Conservation (phyloP, 2,329 filamentous ascomycete genomes). For the Fusarium sp. region DNA sequence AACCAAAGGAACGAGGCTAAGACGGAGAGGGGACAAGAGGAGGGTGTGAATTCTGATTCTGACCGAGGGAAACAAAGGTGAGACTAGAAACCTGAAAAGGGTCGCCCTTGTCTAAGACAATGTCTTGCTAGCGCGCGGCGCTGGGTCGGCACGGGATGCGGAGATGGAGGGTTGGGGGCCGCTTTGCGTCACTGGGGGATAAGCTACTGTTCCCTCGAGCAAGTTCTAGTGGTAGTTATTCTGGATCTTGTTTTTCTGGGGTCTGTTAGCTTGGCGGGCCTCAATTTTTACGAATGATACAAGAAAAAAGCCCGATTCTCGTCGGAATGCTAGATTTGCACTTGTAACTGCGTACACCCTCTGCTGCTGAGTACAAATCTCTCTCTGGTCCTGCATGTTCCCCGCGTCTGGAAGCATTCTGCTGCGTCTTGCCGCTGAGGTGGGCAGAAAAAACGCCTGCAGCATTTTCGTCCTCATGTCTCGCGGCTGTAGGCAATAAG, state of each 20-base stretch:
- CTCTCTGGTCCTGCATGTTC: conserved; percentile 17
- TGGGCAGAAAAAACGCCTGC: too few species aligned
- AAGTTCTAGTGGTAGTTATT: not conserved
- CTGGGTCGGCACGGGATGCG: conserved; percentile 41
- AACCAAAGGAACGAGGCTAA: too few species aligned
- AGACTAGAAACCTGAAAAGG: conserved; percentile 11
- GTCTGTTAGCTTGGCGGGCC: conserved; percentile 17
- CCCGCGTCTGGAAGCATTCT: conserved; percentile 12
- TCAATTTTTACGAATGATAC: conserved; percentile 3
- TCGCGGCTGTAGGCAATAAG: too few species aligned
- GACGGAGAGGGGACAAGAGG: too few species aligned
- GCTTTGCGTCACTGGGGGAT: conserved; percentile 5
- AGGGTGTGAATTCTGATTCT: too few species aligned
- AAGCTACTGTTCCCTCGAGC: not conserved
- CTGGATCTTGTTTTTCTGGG: too few species aligned
- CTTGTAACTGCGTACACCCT: not conserved
- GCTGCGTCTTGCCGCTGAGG: not conserved
- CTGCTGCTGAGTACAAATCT: not conserved
- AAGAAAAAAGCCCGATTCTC: conserved; percentile 1
- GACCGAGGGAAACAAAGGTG: not conserved
- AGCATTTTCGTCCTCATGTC: too few species aligned
- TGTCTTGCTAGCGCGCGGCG: conserved; percentile 43
- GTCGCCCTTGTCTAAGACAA: conserved; percentile 43
- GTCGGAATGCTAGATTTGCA: conserved; percentile 8
- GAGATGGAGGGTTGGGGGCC: conserved; percentile 6